phyloP scores from a whole-genome alignment of 2,329 filamentous ascomycete genomes.

The Lojkania enalia region DNA sequence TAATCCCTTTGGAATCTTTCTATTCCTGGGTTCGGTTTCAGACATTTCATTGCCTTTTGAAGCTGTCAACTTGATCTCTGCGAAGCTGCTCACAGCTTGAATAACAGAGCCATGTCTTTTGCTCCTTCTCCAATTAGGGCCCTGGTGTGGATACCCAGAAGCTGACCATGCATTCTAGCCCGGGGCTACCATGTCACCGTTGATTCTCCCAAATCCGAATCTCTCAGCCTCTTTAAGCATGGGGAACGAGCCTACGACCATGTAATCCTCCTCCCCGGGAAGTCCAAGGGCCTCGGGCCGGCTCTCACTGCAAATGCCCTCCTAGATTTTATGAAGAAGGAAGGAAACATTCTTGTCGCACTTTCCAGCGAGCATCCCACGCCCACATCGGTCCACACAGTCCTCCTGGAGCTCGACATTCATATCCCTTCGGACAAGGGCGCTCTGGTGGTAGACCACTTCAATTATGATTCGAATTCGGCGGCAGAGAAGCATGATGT shows the following conservation, averaged over 20 bases:
- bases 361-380: conserved; percentile 73
- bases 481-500: conserved; percentile 86
- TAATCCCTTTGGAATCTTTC: too few species aligned
- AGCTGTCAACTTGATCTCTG: too few species aligned
- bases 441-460: conserved; percentile 88
- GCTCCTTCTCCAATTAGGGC: too few species aligned
- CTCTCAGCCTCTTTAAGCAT: conserved; percentile 78
- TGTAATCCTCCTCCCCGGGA: conserved; percentile 82
- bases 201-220: conserved; percentile 59
- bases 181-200: conserved; percentile 82
- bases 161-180: conserved; percentile 53
- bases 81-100: too few species aligned
- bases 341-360: conserved; percentile 88
- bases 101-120: too few species aligned
- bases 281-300: conserved; percentile 90
- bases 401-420: conserved; percentile 88
- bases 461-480: conserved; percentile 81
- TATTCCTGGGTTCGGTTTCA: too few species aligned
- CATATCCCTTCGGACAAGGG: conserved; percentile 83
- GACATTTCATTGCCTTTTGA: too few species aligned
- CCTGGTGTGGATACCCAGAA: too few species aligned
- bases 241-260: conserved; percentile 92
- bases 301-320: conserved; percentile 83
- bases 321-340: conserved; percentile 85
- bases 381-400: conserved; percentile 72